phyloP scores from a whole-genome alignment of 208 protist genomes.

The Angomonas desouzai region DNA sequence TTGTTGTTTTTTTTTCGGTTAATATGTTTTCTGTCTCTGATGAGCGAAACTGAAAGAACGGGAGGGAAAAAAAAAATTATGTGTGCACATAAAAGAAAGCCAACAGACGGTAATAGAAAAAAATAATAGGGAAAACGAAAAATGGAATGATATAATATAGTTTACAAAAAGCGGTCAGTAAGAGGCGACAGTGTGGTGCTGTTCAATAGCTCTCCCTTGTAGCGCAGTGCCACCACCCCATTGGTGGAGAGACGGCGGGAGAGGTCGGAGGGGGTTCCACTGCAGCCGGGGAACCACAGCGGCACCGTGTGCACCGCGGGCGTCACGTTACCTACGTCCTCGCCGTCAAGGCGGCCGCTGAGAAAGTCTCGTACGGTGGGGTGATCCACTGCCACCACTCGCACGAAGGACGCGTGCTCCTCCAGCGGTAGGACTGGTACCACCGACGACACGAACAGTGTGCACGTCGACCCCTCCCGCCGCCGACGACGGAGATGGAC shows the following conservation, averaged over 20 bases:
- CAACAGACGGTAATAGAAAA: too few species aligned
- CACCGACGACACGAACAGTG: neutral
- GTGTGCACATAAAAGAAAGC: too few species aligned
- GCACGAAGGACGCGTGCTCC: neutral
- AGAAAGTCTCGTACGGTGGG: neutral
- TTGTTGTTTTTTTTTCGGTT: too few species aligned
- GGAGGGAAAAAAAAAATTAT: too few species aligned
- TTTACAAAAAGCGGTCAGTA: neutral
- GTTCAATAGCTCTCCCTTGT: conserved; percentile 2
- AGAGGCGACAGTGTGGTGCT: neutral
- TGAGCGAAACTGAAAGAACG: neutral
- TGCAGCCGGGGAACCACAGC: conserved; percentile 2
- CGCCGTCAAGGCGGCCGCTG: neutral
- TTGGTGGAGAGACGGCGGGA: neutral
- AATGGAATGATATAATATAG: too few species aligned
- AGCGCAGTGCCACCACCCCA: conserved; percentile 8
- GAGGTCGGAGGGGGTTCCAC: neutral
- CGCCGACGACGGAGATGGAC: neutral
- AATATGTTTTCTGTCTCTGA: too few species aligned
- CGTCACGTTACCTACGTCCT: neutral
- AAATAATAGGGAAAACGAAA: neutral
- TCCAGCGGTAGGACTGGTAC: neutral
- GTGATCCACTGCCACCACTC: neutral
- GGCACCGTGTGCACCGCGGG: conserved; percentile 13
- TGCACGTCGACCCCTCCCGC: neutral